Evolutionary conservation across 345 rosid genomes (phyloP), one percentile per base, ranked within the genome.

Genomic region (Pseudoturritis turrita): DNA sequence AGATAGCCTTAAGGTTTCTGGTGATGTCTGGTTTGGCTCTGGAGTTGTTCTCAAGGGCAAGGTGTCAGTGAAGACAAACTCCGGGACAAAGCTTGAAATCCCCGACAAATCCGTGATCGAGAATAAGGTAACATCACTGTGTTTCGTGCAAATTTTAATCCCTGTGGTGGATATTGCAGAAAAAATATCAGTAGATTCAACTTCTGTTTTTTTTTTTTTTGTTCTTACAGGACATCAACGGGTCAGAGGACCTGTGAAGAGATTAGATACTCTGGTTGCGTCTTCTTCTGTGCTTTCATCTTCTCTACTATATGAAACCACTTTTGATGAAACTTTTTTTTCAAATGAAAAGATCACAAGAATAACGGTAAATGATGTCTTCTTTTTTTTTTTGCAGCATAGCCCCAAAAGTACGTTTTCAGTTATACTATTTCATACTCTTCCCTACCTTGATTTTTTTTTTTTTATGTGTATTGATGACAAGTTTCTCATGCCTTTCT

Each of bases 1-100:
- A 7, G 94, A 90, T 49, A 84, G 87, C 80, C 91, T 93, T 55
- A 88, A 87, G 86, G 98, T 93, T 44, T 60, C 94, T 14, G 96
- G 97, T 77, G 96, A 93, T 79, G 96, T 90, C 54, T 90, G 83
- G 80, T 93, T 93, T 77, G 96, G 97, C 51, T 62, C 83, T 4
- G 62, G 73, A 33, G 40, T 86, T 53, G 78, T 72, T 58, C 90
- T 93, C 75, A 90, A 88, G 93, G 98, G 74, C 11, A 93, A 90
- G 80, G 90, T 87, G 74, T 80, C 49, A n/a, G 79, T 93, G 44
- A 66, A 69, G 3, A 97, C 92, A 46, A 85, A 84, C 69, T 14
- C 91, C 19, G 96, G 92, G 47, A 82, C 74, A 28, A 88, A 88
- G 66, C 59, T 93, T 81, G 93, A 87, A 81, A 87, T 93, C 33